A percentile compares a stretch with the other conserved stretches of the same genome.
Conservation (phyloP, 768 basidiomycete genomes). For the Collybia nuda region DNA sequence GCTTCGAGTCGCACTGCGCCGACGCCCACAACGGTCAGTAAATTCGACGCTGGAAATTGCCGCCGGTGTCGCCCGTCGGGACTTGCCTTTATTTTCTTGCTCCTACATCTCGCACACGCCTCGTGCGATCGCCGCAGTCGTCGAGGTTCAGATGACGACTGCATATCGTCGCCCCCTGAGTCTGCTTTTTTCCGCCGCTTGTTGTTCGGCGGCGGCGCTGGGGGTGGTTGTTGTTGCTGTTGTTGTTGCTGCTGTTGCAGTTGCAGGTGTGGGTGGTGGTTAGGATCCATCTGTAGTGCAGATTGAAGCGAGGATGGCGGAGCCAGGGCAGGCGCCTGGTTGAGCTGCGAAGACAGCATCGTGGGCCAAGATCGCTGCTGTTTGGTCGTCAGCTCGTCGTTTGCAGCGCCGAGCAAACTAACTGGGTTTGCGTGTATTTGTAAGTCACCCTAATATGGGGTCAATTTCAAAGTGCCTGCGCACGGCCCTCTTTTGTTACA, state of each 20-base stretch:
- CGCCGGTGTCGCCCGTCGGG: conserved; percentile 73
- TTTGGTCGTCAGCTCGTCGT: not conserved
- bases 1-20: conserved; percentile 84
- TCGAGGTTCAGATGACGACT: conserved; percentile 67
- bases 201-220: conserved; percentile 24
- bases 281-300: conserved; percentile 69
- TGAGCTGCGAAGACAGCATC: conserved; percentile 36
- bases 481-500: conserved; percentile 4
- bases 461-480: conserved; percentile 3
- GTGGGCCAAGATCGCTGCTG: conserved; percentile 19
- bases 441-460: conserved; percentile 25
- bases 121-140: conserved; percentile 87
- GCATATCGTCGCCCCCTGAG: conserved; percentile 51
- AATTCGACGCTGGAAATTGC: conserved; percentile 68
- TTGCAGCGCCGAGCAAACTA: too few species aligned
- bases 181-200: conserved; percentile 65
- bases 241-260: conserved; percentile 32
- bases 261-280: conserved; percentile 49
- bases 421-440: conserved; percentile 17
- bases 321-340: conserved; percentile 24
- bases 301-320: conserved; percentile 56
- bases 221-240: conserved; percentile 20
- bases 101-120: conserved; percentile 90
- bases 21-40: conserved; percentile 14
- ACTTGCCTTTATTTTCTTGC: conserved; percentile 94